Evolutionary conservation across 345 rosid genomes (phyloP), one percentile per base, ranked within the genome.

Genomic region (Brassica rapa): DNA sequence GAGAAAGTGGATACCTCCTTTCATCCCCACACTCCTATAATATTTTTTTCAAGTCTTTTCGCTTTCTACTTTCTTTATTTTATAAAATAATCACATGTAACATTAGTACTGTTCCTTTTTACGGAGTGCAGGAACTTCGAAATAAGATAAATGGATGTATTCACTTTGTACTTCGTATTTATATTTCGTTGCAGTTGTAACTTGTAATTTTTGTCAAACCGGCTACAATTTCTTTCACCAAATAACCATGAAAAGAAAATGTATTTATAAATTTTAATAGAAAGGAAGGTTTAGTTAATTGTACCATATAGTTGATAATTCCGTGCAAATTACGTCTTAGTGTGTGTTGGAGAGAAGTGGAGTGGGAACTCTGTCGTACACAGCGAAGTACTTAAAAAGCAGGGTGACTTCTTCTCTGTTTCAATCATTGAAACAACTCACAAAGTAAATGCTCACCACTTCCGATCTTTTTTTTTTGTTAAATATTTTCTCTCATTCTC

Each of bases 361-460:
- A 67, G 73, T 66, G 73, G 77, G 64, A 78, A 66, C 69, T 66
- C 73, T 72, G 69, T 72, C 63, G 77, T 72, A 72, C 82, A 72
- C 77, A 78, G 82, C 77, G 67, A 78, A 68, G 62, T 72, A 72
- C 82, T 53, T 78, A 72, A 66, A 72, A 59, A 25, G 64, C 70
- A 15, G 64, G 33, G 70, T 67, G 56, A 46, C 57, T 77, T 62
- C 77, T 79, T 72, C 77, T 41, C 46, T 61, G 16, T 67, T 72
- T 73, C 74, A 79, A 79, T 73, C 78, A 79, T 79, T 79, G 63
- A 79, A 33, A 79, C 78, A 79, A 69, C 70, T 73, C 74, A 79
- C 78, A 60, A 66, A 79, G 57, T 67, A 23, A 30, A 78, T 55
- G 72, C 71, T 32, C 39, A 63, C 33, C 76, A 72, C 67, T 72